Conservation (phyloP, 495 filamentous ascomycete species). For the Aspergillus conjunctus region DNA sequence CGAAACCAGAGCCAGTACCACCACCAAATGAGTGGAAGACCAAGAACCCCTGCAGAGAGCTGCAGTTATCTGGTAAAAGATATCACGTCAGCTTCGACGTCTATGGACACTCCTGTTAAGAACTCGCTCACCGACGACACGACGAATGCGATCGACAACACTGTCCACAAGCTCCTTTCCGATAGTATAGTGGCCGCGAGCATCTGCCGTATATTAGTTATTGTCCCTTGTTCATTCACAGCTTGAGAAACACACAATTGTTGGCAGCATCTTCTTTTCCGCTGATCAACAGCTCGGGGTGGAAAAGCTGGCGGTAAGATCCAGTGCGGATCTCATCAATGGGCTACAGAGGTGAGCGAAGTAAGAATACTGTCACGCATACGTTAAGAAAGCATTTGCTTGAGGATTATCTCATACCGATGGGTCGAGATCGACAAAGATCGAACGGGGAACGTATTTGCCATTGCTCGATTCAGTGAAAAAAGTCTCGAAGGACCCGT, state of each 20-base stretch:
- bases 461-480: constrained; percentile 84
- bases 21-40: constrained; percentile 95
- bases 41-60: constrained; percentile 85
- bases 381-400: not conserved
- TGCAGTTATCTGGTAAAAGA: constrained; percentile 73
- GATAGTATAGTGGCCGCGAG: constrained; percentile 90
- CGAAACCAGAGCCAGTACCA: constrained; percentile 89
- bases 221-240: not conserved
- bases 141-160: constrained; percentile 82
- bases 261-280: constrained; percentile 95
- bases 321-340: constrained; percentile 92
- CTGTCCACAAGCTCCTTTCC: constrained; percentile 88
- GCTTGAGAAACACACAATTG: constrained; percentile 59
- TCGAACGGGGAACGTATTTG: constrained; percentile 88
- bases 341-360: constrained; percentile 49
- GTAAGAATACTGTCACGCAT: not conserved
- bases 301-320: constrained; percentile 81
- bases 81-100: constrained; percentile 20
- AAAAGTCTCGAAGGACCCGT: constrained; percentile 84
- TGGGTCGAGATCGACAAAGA: constrained; percentile 88
- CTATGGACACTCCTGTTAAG: not conserved
- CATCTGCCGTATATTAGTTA: constrained; percentile 57
- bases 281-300: constrained; percentile 83
- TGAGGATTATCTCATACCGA: constrained; percentile 53
- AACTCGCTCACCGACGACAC: constrained; percentile 63